Evolutionary conservation across 441 rosid species (phyloP).

Genomic region (Euphorbia celastroides): DNA sequence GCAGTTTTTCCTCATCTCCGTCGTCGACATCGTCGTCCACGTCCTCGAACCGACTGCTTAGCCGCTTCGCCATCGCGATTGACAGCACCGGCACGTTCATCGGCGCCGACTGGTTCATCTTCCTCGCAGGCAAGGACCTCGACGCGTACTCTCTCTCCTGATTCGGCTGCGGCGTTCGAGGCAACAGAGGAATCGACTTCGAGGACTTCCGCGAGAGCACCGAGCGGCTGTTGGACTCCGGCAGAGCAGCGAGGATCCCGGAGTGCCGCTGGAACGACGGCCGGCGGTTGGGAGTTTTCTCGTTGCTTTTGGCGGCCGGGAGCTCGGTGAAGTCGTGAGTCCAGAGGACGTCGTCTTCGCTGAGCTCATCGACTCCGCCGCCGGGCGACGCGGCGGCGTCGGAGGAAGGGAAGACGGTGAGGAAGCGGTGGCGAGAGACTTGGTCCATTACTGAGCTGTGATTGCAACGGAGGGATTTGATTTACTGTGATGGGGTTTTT

Average conservation of each 20-base stretch:
- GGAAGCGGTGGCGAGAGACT: conserved; percentile 28
- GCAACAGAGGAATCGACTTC: conserved; percentile 27
- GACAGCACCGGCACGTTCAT: conserved; percentile 42
- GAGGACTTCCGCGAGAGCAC: conserved; percentile 29
- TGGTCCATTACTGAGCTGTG: conserved; percentile 31
- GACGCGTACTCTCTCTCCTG: conserved; percentile 18
- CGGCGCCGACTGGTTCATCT: conserved; percentile 45
- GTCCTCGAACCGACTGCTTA: conserved; percentile 30
- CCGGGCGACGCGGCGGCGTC: neutral
- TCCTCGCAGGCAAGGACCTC: conserved; percentile 24
- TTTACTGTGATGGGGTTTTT: no score
- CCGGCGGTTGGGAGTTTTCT: conserved; percentile 10
- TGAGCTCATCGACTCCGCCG: conserved; percentile 34
- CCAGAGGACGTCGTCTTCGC: conserved; percentile 48
- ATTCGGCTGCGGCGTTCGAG: conserved; percentile 16
- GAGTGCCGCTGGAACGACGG: conserved; percentile 18
- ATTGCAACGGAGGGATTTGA: no score
- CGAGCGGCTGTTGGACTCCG: conserved; percentile 20
- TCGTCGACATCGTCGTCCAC: conserved; percentile 23
- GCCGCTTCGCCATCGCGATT: conserved; percentile 31
- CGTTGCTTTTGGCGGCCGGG: conserved; percentile 1
- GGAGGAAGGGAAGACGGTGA: conserved; percentile 24
- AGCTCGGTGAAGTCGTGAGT: conserved; percentile 26
- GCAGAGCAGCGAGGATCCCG: conserved; percentile 42
- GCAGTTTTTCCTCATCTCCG: conserved; percentile 49